Evolutionary conservation across 805 yeast genomes (phyloP).

Genomic region (Ogataea saltuana): DNA sequence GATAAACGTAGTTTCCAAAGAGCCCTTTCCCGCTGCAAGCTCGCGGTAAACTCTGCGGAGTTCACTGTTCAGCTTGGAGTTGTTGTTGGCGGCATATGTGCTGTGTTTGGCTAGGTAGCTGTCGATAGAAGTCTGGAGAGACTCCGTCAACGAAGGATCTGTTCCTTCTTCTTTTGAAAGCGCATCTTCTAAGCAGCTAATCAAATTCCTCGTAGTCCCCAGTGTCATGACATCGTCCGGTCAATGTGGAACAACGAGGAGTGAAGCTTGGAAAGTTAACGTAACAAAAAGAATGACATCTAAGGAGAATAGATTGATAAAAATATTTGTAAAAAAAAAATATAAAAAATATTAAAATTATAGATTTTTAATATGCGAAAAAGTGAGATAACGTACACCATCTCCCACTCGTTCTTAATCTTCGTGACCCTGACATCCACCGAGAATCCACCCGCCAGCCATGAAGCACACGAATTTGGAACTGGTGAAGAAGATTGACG

Average conservation of each 20-base stretch:
- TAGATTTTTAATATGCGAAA: no score
- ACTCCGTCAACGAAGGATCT: neutral
- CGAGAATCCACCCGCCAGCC: neutral
- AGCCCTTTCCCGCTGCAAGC: slow-evolving; percentile 33
- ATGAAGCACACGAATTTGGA: slow-evolving; percentile 23
- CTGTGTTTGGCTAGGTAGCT: slow-evolving; percentile 36
- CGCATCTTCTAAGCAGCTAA: slow-evolving; percentile 14
- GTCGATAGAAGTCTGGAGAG: slow-evolving; percentile 5
- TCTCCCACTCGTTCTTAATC: no score
- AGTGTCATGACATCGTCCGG: slow-evolving; percentile 5
- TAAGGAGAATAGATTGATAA: no score
- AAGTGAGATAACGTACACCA: no score
- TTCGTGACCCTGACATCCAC: no score
- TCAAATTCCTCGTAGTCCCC: slow-evolving; percentile 19
- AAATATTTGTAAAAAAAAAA: neutral
- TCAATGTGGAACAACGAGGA: neutral
- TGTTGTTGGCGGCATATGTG: slow-evolving; percentile 34
- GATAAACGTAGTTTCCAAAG: slow-evolving; percentile 41
- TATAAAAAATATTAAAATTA: neutral
- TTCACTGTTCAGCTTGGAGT: slow-evolving; percentile 38
- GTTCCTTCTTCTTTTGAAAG: slow-evolving; percentile 5
- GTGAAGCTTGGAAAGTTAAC: neutral
- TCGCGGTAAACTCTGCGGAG: slow-evolving; percentile 38
- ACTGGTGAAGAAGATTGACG: slow-evolving; percentile 33
- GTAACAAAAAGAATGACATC: no score